These are phyloP conservation scores for Scedosporium dehoogii DNA, from an alignment of 2,329 filamentous ascomycete genomes.

Conservation along the genomic window DNA sequence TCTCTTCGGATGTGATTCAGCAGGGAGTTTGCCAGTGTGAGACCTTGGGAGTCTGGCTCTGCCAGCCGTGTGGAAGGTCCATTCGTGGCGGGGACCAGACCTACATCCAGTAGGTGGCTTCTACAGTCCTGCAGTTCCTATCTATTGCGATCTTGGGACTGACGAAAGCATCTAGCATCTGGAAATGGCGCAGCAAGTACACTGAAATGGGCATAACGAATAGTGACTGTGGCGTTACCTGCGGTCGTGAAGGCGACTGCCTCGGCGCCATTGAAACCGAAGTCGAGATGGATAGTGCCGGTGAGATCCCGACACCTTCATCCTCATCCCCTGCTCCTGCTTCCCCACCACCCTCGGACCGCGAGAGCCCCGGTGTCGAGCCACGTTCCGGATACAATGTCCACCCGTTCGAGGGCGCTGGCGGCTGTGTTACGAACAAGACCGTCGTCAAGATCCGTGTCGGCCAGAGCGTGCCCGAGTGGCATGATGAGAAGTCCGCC, in stretches of 20 bases:
- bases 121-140: background rate
- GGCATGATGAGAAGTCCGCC: conserved; percentile 63
- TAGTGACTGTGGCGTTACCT: conserved; percentile 79
- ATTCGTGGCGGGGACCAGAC: conserved; percentile 51
- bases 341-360: conserved; percentile 7
- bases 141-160: background rate
- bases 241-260: conserved; percentile 68
- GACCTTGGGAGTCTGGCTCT: conserved; percentile 65
- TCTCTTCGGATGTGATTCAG: conserved; percentile 47
- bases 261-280: conserved; percentile 69
- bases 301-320: conserved; percentile 36
- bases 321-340: conserved; percentile 13
- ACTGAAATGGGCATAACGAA: conserved; percentile 79
- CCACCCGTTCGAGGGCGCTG: conserved; percentile 87
- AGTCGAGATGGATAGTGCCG: conserved; percentile 77
- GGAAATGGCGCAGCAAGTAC: conserved; percentile 85
- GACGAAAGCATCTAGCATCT: conserved; percentile 42
- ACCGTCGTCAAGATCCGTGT: conserved; percentile 73
- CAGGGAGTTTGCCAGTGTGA: conserved; percentile 43
- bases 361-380: conserved; percentile 9
- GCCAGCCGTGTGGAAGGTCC: conserved; percentile 68
- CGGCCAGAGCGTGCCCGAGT: conserved; percentile 77
- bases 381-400: conserved; percentile 65
- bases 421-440: conserved; percentile 79
- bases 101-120: conserved; percentile 41